These are phyloP conservation scores for Sporothrix curviconia DNA, from an alignment of 2,329 filamentous ascomycete genomes.

Conservation along the genomic window DNA sequence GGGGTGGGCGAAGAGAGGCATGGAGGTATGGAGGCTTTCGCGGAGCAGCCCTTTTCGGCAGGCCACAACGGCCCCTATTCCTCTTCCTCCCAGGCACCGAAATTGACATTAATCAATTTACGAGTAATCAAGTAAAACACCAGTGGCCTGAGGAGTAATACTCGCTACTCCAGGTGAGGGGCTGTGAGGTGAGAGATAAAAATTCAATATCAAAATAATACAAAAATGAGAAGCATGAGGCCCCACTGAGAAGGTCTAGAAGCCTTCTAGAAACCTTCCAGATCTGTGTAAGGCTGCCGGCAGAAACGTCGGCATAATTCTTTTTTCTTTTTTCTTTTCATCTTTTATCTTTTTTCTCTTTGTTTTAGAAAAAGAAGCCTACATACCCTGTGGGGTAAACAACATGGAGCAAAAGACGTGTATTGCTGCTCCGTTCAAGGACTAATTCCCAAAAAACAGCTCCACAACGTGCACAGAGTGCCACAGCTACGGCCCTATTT, in stretches of 20 bases:
- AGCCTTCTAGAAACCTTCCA: slow-evolving; percentile 2
- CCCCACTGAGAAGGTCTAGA: not conserved
- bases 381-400: not conserved
- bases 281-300: not conserved
- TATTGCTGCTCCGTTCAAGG: not conserved
- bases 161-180: not conserved
- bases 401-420: not conserved
- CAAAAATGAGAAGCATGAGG: not conserved
- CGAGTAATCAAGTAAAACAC: not conserved
- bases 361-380: not conserved
- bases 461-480: too few relatives aligned
- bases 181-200: not conserved
- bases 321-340: too few relatives aligned
- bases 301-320: not conserved
- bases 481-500: too few relatives aligned
- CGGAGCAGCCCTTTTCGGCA: not conserved
- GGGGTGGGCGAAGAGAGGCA: not conserved
- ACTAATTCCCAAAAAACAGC: not conserved
- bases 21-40: not conserved
- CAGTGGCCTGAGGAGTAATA: not conserved
- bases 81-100: too few relatives aligned
- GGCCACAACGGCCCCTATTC: too few relatives aligned
- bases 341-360: too few relatives aligned
- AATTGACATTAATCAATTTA: too few relatives aligned
- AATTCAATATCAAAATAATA: not conserved